Evolutionary conservation across 2,329 filamentous ascomycete genomes (phyloP), one percentile per base, ranked within the genome.

Genomic region (Arthrobotrys entomopaga): DNA sequence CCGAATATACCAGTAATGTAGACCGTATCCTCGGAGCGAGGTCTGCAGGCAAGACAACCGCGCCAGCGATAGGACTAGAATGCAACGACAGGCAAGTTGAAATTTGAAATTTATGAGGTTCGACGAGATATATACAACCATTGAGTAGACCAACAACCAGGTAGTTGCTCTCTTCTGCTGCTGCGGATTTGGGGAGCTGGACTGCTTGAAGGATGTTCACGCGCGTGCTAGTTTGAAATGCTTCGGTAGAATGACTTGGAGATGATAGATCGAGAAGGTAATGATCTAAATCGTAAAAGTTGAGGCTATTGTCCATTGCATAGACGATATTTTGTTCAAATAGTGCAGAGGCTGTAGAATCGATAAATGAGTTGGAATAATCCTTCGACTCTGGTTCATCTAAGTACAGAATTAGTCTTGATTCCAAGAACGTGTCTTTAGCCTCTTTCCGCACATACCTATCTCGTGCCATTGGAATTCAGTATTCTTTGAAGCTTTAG

Each of bases 301-400:
- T 73, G n/a, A 79, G 58, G 0, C 16, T 59, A 40, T 69, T 61
- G 10, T 77, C 77, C 40, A 77, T 65, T 24, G 77, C 78, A 29
- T 77, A 77, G 53, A 75, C 76, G 8, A 78, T 69, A 57, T 75
- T 76, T 20, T 78, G 77, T 19, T 72, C 67, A 19, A 79, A 79
- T 24, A 76, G 43, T 16, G 76, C 69, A 3, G 77, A 78, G 15
- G 71, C 76, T 4, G 73, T 77, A 15, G 77, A 78, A 15, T 38
- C 19, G 10, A 19, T 8, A 19, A 50, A 19, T 4, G 16, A 38
- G n/a, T 56, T 58, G 22, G 52, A 42, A 40, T 26, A 11, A 4
- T 48, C 56, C 11, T 22, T 7, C 8, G 22, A 3, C 16, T 40
- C 20, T 7, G 5, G 19, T 7, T 40, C 8, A 50, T 42, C 22